Conservation (phyloP, 805 yeast genomes). For the Monosporozyma solicola region DNA sequence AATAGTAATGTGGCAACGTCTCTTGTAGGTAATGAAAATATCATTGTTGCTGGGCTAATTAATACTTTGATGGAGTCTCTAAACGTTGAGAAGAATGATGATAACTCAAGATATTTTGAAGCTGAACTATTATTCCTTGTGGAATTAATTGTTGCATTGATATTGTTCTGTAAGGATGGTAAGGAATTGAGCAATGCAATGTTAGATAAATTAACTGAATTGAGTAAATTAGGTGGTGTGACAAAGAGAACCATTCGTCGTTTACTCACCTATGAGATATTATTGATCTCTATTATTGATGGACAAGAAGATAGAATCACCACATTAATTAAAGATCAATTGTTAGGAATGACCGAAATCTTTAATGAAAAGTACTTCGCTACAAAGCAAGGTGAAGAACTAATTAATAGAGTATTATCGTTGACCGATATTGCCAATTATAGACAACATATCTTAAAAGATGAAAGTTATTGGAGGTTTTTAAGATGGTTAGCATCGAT, state of each 20-base stretch:
- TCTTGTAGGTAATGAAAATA: constrained; percentile 39
- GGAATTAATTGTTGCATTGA: constrained; percentile 33
- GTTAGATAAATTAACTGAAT: constrained; percentile 12
- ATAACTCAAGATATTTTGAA: constrained; percentile 35
- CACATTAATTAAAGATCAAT: constrained; percentile 21
- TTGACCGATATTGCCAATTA: constrained; percentile 20
- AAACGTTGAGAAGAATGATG: constrained; percentile 27
- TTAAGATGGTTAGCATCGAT: constrained; percentile 41
- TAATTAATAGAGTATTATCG: constrained; percentile 37
- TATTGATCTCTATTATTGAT: constrained; percentile 21
- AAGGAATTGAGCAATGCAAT: constrained; percentile 18
- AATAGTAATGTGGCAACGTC: constrained; percentile 54
- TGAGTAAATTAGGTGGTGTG: constrained; percentile 11
- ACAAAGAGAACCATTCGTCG: constrained; percentile 26
- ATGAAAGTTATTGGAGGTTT: constrained; percentile 47
- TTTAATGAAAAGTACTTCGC: constrained; percentile 25
- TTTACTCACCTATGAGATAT: constrained; percentile 32
- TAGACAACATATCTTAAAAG: constrained; percentile 36
- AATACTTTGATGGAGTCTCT: constrained; percentile 29
- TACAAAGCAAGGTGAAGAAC: constrained; percentile 39
- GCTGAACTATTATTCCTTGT: constrained; percentile 40
- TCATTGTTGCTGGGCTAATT: constrained; percentile 26
- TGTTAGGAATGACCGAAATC: constrained; percentile 27
- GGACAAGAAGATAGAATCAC: constrained; percentile 17
- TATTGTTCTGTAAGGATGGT: constrained; percentile 27